Evolutionary conservation across 106 monocot species (phyloP), one percentile per base, ranked within the genome.

Genomic region (Agapanthus africanus): DNA sequence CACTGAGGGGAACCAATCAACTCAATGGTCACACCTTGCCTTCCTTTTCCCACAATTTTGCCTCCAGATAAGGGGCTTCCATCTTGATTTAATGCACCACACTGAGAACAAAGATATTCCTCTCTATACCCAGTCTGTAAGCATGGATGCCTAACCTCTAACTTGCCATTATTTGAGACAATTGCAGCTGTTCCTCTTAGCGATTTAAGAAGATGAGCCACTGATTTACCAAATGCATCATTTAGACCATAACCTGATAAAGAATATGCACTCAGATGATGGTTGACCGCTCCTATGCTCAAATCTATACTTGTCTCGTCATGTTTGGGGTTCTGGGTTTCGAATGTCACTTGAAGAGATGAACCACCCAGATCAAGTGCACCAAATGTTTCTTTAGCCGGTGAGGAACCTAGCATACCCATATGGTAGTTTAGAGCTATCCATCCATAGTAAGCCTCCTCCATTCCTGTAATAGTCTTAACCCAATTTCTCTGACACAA

Each of bases 371-470:
- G 47, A 81, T 99, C 97, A 65, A 99, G 89, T 25, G 97, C 78
- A 54, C 97, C 97, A 78, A 74, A 88, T 4, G 91, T 92, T 70
- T 38, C 69, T 76, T 79, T 91, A 50, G 79, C 6, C 21, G 78
- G 77, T 33, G 49, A 71, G 23, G 82, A 78, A 54, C 81, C 89
- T 35, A 97, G 37, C 60, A 82, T 70, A 34, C 84, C 86, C 79
- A 76, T 87, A 23, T 84, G 82, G 72, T 88, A 79, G 62, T 97
- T 97, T 31, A 97, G 76, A 77, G 91, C 97, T 73, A 97, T 83
- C 97, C 97, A 97, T 59, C 97, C 97, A 82, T 87, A 97, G 70
- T 89, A 97, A 37, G 97, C 97, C 81, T 97, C 97, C 70, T 97
- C 97, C 86, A 89, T 87, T 26, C 97, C 97, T 59, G 76, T 84